These are phyloP conservation scores for Tuber indicum DNA, from an alignment of 495 filamentous ascomycete genomes.

Conservation along the genomic window DNA sequence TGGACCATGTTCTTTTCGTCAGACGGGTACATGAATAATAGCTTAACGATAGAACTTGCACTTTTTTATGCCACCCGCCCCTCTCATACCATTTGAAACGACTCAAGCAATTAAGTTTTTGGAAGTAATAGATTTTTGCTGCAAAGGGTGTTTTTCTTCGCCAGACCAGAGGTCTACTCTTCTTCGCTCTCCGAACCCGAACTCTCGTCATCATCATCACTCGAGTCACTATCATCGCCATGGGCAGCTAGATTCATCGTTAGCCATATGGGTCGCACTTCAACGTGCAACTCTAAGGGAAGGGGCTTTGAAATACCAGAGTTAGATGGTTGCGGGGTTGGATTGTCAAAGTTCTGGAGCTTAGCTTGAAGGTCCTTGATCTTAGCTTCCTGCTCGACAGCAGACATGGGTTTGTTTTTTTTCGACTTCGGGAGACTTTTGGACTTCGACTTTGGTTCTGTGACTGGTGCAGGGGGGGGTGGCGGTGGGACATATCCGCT, in stretches of 20 bases:
- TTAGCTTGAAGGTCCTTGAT: constrained; percentile 61
- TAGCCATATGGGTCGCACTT: constrained; percentile 9
- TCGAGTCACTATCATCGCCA: constrained; percentile 38
- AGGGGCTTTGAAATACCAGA: constrained; percentile 24
- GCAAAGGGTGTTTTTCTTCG: constrained; percentile 1
- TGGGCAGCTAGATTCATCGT: constrained; percentile 20
- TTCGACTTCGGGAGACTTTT: constrained; percentile 62
- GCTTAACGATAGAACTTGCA: constrained; percentile 3
- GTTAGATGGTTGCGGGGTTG: constrained; percentile 34
- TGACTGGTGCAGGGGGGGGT: constrained; percentile 29
- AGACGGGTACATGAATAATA: constrained; percentile 3
- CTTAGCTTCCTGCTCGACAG: constrained; percentile 79
- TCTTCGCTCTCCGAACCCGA: constrained; percentile 41
- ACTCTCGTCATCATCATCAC: constrained; percentile 39
- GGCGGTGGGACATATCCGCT: constrained; percentile 36
- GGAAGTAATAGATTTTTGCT: constrained; percentile 16
- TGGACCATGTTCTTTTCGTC: not conserved
- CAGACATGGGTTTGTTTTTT: constrained; percentile 99
- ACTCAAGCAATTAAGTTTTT: constrained; percentile 14
- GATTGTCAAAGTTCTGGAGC: constrained; percentile 39
- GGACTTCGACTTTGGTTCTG: constrained; percentile 43
- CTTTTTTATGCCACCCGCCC: not conserved
- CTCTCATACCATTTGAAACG: not conserved
- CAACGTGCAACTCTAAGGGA: not conserved
- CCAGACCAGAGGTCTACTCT: constrained; percentile 24